Evolutionary conservation across 768 basidiomycete species (phyloP).

Genomic region (Kwoniella dendrophila): DNA sequence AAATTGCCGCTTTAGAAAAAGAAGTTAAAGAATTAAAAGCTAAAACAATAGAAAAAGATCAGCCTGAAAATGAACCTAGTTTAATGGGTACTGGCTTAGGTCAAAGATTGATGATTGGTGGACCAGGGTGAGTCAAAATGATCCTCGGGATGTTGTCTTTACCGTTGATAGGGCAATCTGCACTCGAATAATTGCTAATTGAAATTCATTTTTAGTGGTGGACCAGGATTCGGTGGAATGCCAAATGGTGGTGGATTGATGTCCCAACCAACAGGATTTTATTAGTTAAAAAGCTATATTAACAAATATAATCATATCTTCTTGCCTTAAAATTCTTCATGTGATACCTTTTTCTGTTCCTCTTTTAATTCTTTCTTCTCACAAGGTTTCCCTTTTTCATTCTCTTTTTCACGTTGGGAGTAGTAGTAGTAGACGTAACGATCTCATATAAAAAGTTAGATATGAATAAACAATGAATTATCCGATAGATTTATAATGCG

Average conservation of each 20-base stretch:
- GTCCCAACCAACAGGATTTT: conserved; percentile 47
- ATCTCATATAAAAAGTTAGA: too few relatives aligned
- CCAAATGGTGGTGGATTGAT: conserved; percentile 44
- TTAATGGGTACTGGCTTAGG: conserved; percentile 79
- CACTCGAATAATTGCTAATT: too few relatives aligned
- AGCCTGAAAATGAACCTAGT: conserved; percentile 69
- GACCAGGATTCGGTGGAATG: conserved; percentile 35
- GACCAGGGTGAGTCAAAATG: conserved; percentile 42
- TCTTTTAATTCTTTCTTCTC: too few relatives aligned
- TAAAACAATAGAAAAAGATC: conserved; percentile 83
- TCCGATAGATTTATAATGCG: too few relatives aligned
- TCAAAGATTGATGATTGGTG: conserved; percentile 53
- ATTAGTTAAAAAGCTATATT: too few relatives aligned
- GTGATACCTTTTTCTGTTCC: background rate
- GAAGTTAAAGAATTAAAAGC: conserved; percentile 83
- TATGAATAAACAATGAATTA: too few relatives aligned
- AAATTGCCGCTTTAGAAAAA: conserved; percentile 80
- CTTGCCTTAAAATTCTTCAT: background rate
- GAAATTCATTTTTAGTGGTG: conserved; percentile 15
- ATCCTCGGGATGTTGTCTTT: conserved; percentile 9
- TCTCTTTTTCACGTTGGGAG: too few relatives aligned
- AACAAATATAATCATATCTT: background rate
- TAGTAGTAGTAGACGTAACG: too few relatives aligned
- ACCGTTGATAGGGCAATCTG: too few relatives aligned
- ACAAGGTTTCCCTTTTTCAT: too few relatives aligned